Conservation (phyloP, 2,329 filamentous ascomycete species). For the Ramularia endophylla region DNA sequence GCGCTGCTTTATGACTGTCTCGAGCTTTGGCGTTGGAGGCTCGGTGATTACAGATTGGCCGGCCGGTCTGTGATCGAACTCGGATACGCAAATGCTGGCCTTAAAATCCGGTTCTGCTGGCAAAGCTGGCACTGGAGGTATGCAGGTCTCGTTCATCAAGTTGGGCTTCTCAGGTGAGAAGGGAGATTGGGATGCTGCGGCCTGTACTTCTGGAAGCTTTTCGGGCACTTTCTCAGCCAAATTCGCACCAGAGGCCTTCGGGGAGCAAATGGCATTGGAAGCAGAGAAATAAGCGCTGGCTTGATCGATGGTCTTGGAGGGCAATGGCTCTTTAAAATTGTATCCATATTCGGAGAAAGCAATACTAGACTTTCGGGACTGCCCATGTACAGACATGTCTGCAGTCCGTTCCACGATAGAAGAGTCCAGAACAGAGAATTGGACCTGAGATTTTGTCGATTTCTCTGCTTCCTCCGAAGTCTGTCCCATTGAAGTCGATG, state of each 20-base stretch:
- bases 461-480: constrained; percentile 1
- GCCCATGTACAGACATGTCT: not conserved
- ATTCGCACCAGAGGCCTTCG: no score
- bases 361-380: not conserved
- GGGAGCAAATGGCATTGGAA: no score
- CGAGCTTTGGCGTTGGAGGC: not conserved
- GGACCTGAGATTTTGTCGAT: no score
- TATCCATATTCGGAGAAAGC: not conserved
- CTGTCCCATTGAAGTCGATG: not conserved
- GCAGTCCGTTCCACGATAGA: not conserved
- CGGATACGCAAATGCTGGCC: no score
- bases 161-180: no score
- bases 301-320: constrained; percentile 11
- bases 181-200: no score
- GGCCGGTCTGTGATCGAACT: not conserved
- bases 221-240: no score
- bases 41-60: not conserved
- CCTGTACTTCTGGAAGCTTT: no score
- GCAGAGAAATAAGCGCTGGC: constrained; percentile 3
- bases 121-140: no score
- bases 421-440: no score
- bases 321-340: not conserved
- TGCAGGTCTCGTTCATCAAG: no score
- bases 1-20: constrained; percentile 4
- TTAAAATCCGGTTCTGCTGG: no score